These are phyloP conservation scores for Hanseniaspora jakobsenii DNA, from an alignment of 805 yeast species.

Conservation along the genomic window DNA sequence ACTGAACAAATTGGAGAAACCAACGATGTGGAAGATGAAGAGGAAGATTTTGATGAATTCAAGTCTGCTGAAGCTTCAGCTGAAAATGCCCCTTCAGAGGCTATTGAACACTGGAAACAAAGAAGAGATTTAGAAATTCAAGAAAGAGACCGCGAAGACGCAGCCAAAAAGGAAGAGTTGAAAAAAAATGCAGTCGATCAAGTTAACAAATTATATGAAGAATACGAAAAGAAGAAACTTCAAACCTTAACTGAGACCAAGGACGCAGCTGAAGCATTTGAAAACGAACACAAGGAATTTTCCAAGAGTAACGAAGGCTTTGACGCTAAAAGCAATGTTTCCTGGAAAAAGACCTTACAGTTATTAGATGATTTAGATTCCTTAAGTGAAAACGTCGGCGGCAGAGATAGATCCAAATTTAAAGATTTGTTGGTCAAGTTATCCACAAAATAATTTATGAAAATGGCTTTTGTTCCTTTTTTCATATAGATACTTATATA, in stretches of 20 bases:
- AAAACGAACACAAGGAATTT: constrained; percentile 63
- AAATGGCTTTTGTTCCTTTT: neutral
- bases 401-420: constrained; percentile 59
- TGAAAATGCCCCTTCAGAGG: constrained; percentile 42
- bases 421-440: constrained; percentile 51
- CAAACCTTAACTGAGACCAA: constrained; percentile 49
- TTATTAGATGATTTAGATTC: constrained; percentile 36
- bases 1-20: too few relatives aligned
- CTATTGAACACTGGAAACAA: constrained; percentile 66
- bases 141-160: constrained; percentile 64
- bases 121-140: constrained; percentile 67
- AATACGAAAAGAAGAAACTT: constrained; percentile 75
- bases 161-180: constrained; percentile 50
- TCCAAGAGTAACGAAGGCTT: constrained; percentile 27
- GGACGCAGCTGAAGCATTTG: constrained; percentile 57
- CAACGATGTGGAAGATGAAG: too few relatives aligned
- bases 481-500: too few relatives aligned
- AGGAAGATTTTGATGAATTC: constrained; percentile 33
- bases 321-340: constrained; percentile 56
- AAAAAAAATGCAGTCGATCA: constrained; percentile 67
- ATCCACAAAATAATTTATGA: constrained; percentile 1
- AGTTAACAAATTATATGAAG: constrained; percentile 84
- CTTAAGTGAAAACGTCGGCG: constrained; percentile 29
- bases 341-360: constrained; percentile 64
- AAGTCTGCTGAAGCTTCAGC: constrained; percentile 16